phyloP scores from a whole-genome alignment of 75 land plant genomes.

The Larix kaempferi region DNA sequence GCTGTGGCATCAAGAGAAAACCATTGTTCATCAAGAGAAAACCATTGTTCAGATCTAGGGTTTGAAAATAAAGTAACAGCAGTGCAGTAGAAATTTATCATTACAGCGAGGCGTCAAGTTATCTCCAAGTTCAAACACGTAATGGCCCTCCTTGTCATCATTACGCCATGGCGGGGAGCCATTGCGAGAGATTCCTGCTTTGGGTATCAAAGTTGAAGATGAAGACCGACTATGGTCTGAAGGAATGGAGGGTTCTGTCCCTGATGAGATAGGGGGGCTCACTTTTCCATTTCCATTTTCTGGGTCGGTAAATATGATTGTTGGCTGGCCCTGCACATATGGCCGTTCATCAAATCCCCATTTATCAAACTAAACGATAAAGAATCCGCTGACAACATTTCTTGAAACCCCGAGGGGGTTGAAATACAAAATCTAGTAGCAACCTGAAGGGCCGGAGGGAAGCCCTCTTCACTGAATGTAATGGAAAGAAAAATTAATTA shows the following conservation, averaged over 20 bases:
- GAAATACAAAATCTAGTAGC: not conserved
- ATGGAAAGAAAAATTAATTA: too few relatives aligned
- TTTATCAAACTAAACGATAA: not conserved
- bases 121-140: constrained; percentile 66
- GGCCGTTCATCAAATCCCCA: not conserved
- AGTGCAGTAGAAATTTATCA: not conserved
- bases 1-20: not conserved
- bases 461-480: too few relatives aligned
- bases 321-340: not conserved
- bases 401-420: not conserved
- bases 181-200: not conserved
- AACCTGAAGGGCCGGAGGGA: too few relatives aligned
- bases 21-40: not conserved
- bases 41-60: not conserved
- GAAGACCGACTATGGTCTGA: not conserved
- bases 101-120: constrained; percentile 77
- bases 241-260: not conserved
- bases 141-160: constrained; percentile 90
- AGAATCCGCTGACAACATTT: not conserved
- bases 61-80: not conserved
- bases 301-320: not conserved
- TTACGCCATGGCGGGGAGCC: constrained; percentile 70
- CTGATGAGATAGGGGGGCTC: not conserved
- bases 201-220: not conserved
- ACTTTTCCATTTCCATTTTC: not conserved